Conservation (phyloP, 306 rosid species). For the Carpinus viminea region DNA sequence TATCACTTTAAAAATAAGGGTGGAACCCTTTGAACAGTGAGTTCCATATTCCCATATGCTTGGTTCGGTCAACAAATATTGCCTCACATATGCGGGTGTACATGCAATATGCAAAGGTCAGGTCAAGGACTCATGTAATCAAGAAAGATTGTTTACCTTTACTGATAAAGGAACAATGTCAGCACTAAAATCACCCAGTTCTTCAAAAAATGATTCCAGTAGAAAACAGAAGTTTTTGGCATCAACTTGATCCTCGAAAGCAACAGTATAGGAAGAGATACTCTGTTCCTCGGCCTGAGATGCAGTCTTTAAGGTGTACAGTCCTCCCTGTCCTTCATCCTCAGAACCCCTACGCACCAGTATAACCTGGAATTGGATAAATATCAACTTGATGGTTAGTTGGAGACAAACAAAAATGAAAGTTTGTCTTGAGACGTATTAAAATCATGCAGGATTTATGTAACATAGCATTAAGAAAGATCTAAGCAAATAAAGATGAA, state of each 20-base stretch:
- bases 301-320: conserved; percentile 50
- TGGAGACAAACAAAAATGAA: conserved; percentile 1
- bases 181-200: conserved; percentile 63
- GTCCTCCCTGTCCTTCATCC: conserved; percentile 50
- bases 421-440: background rate
- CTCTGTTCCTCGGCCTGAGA: conserved; percentile 38
- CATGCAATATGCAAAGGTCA: background rate
- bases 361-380: conserved; percentile 52
- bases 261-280: conserved; percentile 59
- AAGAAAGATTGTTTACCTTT: conserved; percentile 47
- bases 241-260: conserved; percentile 73
- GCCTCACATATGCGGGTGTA: background rate
- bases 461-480: conserved; percentile 1
- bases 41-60: conserved; percentile 24
- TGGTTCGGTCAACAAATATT: background rate
- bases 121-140: background rate
- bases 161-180: conserved; percentile 62
- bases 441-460: conserved; percentile 3
- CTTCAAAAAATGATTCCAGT: conserved; percentile 70
- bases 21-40: conserved; percentile 6
- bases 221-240: conserved; percentile 78
- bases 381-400: conserved; percentile 21
- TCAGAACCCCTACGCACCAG: conserved; percentile 58
- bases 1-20: background rate
- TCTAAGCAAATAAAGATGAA: conserved; percentile 4